Percentiles rank a stretch among this genome's conserved stretches.
Evolutionary conservation across 2,329 filamentous ascomycete genomes (phyloP).

Genomic region (Xylaria arbuscula): DNA sequence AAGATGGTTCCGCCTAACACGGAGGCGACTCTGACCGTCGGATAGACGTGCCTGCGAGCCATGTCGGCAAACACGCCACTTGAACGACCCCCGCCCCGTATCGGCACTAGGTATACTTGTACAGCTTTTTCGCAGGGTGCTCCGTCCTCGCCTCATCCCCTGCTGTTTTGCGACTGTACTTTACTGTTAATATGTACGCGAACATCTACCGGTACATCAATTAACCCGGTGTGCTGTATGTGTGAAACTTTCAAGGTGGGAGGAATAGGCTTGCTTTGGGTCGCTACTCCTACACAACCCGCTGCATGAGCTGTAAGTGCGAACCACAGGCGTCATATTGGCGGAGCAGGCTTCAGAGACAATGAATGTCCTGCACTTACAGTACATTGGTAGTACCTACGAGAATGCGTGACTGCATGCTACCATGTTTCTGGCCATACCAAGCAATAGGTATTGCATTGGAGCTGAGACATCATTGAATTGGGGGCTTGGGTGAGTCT

Average conservation of each 20-base stretch:
- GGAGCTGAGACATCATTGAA: not conserved
- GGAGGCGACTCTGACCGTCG: slow-evolving; percentile 37
- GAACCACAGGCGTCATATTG: slow-evolving; percentile 14
- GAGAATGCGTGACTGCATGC: slow-evolving; percentile 4
- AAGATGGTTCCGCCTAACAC: slow-evolving; percentile 2
- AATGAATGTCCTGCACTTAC: not conserved
- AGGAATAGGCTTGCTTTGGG: not conserved
- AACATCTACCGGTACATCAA: not conserved
- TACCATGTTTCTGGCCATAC: slow-evolving; percentile 2
- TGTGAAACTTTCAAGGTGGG: not conserved
- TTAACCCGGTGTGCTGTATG: not conserved
- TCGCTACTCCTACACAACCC: slow-evolving; percentile 10
- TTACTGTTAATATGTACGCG: not conserved
- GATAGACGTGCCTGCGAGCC: slow-evolving; percentile 39
- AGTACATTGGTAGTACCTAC: not conserved
- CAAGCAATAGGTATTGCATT: not conserved
- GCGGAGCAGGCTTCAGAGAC: slow-evolving; percentile 1
- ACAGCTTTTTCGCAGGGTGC: slow-evolving; percentile 10
- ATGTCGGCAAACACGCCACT: slow-evolving; percentile 30
- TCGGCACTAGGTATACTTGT: not conserved
- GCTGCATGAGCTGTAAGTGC: slow-evolving; percentile 10
- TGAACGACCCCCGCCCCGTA: not conserved
- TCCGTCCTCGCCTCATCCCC: not conserved
- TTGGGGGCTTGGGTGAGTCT: not conserved
- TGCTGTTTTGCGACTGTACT: slow-evolving; percentile 1